These are phyloP conservation scores for Fusarium succisae DNA, from an alignment of 2,329 filamentous ascomycete genomes.

Conservation along the genomic window DNA sequence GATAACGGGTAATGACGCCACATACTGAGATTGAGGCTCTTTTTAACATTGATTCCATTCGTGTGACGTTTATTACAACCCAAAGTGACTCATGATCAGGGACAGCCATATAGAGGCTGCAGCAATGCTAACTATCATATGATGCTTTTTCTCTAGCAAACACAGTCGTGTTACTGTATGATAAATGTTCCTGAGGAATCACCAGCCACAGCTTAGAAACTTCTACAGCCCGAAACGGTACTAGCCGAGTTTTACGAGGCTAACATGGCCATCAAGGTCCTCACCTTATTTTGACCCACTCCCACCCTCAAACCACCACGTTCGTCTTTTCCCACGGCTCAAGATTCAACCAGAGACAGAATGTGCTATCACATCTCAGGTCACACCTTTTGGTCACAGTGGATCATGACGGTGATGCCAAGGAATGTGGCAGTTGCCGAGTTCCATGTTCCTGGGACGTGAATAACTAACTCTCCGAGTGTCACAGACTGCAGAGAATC, in stretches of 20 bases:
- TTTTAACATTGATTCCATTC: neutral
- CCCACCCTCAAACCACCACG: slow-evolving; percentile 10
- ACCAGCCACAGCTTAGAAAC: slow-evolving; percentile 23
- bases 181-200: neutral
- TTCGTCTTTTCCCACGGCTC: neutral
- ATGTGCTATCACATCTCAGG: neutral
- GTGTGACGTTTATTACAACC: neutral
- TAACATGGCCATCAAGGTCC: slow-evolving; percentile 43
- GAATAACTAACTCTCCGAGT: neutral
- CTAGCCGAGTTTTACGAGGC: slow-evolving; percentile 7
- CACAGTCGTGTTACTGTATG: neutral
- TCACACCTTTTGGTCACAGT: slow-evolving; percentile 4
- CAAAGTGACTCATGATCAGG: neutral
- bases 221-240: slow-evolving; percentile 5
- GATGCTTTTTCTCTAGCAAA: neutral
- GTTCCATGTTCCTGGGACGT: slow-evolving; percentile 24
- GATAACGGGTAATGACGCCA: slow-evolving; percentile 22
- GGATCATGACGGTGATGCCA: slow-evolving; percentile 16
- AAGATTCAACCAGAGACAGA: neutral
- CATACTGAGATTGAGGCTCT: slow-evolving; percentile 18
- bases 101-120: fast-evolving
- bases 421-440: slow-evolving; percentile 29
- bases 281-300: slow-evolving; percentile 44
- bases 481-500: neutral
- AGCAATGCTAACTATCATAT: neutral